These are phyloP conservation scores for Trebouxiophyceae sp. DNA, from an alignment of 163 green algal genomes.

Conservation along the genomic window DNA sequence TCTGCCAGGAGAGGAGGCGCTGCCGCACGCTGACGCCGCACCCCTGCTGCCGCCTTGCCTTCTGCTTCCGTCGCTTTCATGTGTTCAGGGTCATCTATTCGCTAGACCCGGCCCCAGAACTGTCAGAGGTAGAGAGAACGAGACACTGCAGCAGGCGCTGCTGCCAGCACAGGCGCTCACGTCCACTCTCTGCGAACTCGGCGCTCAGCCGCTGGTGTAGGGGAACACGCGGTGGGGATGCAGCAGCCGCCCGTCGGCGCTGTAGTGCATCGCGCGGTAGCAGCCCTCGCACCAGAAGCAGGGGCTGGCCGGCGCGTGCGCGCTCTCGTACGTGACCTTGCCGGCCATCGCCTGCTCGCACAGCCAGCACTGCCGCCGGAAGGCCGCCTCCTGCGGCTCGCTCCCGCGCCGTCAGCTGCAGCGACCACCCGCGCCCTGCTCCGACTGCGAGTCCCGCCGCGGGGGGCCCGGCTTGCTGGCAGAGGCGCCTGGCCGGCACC, in stretches of 20 bases:
- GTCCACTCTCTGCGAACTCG: background rate
- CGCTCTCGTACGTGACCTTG: conserved; percentile 32
- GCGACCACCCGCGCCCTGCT: background rate
- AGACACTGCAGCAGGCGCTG: no score
- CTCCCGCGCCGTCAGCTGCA: background rate
- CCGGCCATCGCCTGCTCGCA: conserved; percentile 3
- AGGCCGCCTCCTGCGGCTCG: background rate
- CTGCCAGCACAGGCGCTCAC: no score
- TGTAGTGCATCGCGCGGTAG: conserved; percentile 31
- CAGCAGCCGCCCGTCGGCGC: background rate
- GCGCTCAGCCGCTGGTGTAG: conserved; percentile 14
- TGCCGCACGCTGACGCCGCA: no score
- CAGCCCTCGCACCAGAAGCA: conserved; percentile 36
- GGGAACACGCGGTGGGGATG: conserved; percentile 21
- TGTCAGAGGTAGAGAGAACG: no score
- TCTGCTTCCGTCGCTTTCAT: no score
- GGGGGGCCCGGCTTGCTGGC: no score
- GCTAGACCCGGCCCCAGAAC: no score
- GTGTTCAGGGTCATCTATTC: no score
- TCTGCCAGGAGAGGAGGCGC: background rate
- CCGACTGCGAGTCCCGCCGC: no score
- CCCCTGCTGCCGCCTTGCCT: no score
- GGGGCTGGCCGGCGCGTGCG: conserved; percentile 14
- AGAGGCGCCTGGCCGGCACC: no score
- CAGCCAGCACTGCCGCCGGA: conserved; percentile 4